Evolutionary conservation across 1,284 basidiomycete genomes (phyloP).

Genomic region (Cryptococcus hybrid): DNA sequence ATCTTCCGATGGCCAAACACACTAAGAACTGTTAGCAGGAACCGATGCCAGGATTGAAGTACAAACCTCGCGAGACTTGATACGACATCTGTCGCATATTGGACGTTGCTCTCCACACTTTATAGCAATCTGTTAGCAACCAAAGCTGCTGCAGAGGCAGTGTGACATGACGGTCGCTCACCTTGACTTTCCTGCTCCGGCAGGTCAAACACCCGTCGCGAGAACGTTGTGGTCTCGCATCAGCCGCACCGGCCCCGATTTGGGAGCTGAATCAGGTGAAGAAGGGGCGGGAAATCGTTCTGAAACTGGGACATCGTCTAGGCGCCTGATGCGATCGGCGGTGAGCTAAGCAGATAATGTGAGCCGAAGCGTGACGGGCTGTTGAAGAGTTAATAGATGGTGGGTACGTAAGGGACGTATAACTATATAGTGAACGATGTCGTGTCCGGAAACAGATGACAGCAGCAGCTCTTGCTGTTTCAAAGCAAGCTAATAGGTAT

Average conservation of each 20-base stretch:
- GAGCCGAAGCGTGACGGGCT: no score
- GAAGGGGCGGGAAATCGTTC: no score
- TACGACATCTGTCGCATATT: slow-evolving; percentile 33
- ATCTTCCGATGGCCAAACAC: slow-evolving; percentile 34
- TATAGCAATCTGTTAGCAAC: not conserved
- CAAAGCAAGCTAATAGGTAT: no score
- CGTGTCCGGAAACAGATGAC: no score
- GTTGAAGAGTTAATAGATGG: no score
- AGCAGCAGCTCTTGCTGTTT: no score
- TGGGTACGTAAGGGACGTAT: no score
- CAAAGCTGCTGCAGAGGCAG: not conserved
- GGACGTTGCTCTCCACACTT: slow-evolving; percentile 42
- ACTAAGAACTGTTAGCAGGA: slow-evolving; percentile 10
- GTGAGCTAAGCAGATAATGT: no score
- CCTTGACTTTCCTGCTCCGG: slow-evolving; percentile 31
- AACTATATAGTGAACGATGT: no score
- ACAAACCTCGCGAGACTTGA: slow-evolving; percentile 31
- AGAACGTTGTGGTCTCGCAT: slow-evolving; percentile 8
- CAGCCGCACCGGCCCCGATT: not conserved
- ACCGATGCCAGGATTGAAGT: not conserved
- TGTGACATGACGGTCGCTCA: not conserved
- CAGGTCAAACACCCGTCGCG: slow-evolving; percentile 41
- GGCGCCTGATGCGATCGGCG: no score
- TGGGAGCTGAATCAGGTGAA: no score
- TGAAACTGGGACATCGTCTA: no score